A percentile compares a stretch with the other conserved stretches of the same genome.
These are phyloP conservation scores for Metschnikowia kunwiensis DNA, from an alignment of 805 yeast species.

Conservation along the genomic window DNA sequence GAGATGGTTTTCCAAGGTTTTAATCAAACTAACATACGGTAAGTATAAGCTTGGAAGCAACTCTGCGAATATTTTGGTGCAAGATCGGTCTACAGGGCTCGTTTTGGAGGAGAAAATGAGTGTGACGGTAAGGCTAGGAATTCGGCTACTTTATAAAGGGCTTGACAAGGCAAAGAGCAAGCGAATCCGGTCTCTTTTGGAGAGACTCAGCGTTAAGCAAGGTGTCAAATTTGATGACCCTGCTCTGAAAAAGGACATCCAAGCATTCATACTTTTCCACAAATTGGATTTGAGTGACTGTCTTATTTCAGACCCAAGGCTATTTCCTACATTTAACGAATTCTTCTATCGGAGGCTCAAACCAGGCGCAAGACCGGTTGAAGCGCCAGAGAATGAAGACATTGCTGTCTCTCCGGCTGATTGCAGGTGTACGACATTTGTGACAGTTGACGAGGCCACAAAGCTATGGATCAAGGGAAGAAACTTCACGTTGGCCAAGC, in stretches of 20 bases:
- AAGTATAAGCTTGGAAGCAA: constrained; percentile 77
- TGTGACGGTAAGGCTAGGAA: constrained; percentile 82
- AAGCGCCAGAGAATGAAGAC: constrained; percentile 47
- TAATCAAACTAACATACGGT: constrained; percentile 85
- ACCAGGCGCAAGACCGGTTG: constrained; percentile 68
- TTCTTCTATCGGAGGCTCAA: constrained; percentile 80
- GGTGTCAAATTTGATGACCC: constrained; percentile 81
- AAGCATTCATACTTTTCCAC: constrained; percentile 78
- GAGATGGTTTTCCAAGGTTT: constrained; percentile 81
- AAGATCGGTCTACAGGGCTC: constrained; percentile 84
- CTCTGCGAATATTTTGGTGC: constrained; percentile 92
- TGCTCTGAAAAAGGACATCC: constrained; percentile 61
- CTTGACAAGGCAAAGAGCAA: constrained; percentile 57
- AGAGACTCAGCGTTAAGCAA: constrained; percentile 69
- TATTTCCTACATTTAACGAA: constrained; percentile 75
- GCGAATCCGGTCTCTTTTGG: constrained; percentile 58
- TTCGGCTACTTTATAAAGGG: constrained; percentile 77
- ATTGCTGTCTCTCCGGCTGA: constrained; percentile 82
- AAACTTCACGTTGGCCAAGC: constrained; percentile 62
- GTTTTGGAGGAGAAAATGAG: constrained; percentile 93
- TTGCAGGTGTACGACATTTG: constrained; percentile 74
- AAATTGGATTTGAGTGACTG: constrained; percentile 75
- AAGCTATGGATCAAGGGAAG: constrained; percentile 87
- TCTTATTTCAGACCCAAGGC: constrained; percentile 41
- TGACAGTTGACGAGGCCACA: constrained; percentile 57